Percentiles rank a stretch among this genome's conserved stretches.
Conservation (phyloP, 1,139 yeast genomes). For the Meyerozyma athensensis region DNA sequence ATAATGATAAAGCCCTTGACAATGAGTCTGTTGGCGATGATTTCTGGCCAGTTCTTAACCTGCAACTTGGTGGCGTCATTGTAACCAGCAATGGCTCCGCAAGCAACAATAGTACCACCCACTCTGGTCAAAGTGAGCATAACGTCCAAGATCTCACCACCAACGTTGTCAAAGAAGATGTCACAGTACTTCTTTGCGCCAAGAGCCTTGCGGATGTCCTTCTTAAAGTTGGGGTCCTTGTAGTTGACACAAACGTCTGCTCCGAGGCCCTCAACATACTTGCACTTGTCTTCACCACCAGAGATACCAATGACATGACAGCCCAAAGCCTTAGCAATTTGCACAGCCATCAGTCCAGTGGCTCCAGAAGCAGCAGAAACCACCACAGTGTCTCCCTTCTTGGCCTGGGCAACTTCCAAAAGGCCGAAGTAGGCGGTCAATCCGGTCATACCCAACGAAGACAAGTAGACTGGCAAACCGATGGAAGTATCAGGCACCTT, state of each 20-base stretch:
- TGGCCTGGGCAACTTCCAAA: constrained; percentile 20
- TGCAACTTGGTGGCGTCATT: constrained; percentile 34
- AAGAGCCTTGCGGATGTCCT: constrained; percentile 39
- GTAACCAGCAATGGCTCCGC: constrained; percentile 63
- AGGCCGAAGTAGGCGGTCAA: constrained; percentile 29
- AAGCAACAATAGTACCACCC: constrained; percentile 48
- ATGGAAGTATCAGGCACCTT: constrained; percentile 19
- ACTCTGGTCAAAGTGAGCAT: constrained; percentile 37
- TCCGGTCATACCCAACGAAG: constrained; percentile 35
- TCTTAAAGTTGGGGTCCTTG: constrained; percentile 29
- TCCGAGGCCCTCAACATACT: constrained; percentile 26
- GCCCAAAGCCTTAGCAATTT: constrained; percentile 25
- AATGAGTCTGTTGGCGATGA: constrained; percentile 44
- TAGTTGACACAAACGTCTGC: constrained; percentile 26
- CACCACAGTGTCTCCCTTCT: constrained; percentile 22
- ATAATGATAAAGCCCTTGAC: constrained; percentile 46
- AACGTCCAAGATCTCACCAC: constrained; percentile 54
- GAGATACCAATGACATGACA: constrained; percentile 29
- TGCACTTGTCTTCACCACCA: constrained; percentile 26
- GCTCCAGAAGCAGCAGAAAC: constrained; percentile 33
- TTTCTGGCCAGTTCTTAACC: constrained; percentile 36
- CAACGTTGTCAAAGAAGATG: constrained; percentile 56
- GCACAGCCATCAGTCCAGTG: constrained; percentile 28
- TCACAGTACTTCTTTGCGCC: constrained; percentile 41
- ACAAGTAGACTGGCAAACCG: constrained; percentile 37